phyloP scores from a whole-genome alignment of 2,329 filamentous ascomycete species.

The Nemania diffusa region DNA sequence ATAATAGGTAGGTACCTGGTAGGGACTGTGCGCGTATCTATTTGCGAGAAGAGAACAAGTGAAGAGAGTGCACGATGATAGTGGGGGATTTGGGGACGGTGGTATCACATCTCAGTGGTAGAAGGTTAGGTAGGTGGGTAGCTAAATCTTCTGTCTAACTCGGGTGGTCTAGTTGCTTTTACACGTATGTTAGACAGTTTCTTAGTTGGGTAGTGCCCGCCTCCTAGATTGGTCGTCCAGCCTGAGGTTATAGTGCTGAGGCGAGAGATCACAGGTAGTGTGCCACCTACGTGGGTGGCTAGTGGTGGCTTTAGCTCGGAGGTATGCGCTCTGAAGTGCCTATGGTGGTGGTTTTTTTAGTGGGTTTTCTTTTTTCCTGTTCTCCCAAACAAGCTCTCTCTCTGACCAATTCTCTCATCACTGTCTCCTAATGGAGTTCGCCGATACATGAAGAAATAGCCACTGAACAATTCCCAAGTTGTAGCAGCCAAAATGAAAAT shows the following conservation, averaged over 20 bases:
- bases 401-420: constrained; percentile 27
- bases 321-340: neutral
- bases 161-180: constrained; percentile 4
- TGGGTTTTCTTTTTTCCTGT: neutral
- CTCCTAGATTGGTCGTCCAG: neutral
- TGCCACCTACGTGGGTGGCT: constrained; percentile 32
- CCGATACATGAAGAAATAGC: constrained; percentile 17
- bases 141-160: constrained; percentile 9
- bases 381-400: neutral
- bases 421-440: constrained; percentile 20
- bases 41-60: constrained; percentile 13
- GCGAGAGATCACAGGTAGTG: neutral
- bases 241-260: constrained; percentile 3
- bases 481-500: constrained; percentile 32
- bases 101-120: constrained; percentile 9
- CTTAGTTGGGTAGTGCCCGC: constrained; percentile 1
- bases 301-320: constrained; percentile 29
- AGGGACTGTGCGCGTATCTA: neutral
- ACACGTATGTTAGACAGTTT: constrained; percentile 20
- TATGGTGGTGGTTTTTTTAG: neutral
- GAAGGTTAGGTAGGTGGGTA: neutral
- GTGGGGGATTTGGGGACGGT: constrained; percentile 1
- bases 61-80: constrained; percentile 14
- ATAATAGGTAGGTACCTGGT: constrained; percentile 1
- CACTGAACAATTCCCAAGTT: constrained; percentile 10